Evolutionary conservation across 164 flowering plant species (phyloP).

Genomic region (Berberis vulgaris): DNA sequence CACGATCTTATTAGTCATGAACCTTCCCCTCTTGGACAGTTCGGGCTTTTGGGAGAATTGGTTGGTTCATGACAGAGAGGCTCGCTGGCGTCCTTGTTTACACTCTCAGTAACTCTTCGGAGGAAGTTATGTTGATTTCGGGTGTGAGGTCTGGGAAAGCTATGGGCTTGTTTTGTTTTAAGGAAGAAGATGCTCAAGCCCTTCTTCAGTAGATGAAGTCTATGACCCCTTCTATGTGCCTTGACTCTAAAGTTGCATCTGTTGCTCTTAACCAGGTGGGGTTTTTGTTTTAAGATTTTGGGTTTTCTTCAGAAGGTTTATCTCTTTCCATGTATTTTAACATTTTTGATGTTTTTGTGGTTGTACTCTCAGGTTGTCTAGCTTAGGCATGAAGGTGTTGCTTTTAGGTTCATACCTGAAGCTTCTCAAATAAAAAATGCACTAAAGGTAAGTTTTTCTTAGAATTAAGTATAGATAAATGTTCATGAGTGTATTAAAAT

Average conservation of each 20-base stretch:
- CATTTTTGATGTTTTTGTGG: not conserved
- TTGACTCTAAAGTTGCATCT: slow-evolving; percentile 63
- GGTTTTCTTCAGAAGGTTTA: not conserved
- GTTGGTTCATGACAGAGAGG: too few species aligned
- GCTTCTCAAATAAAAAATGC: slow-evolving; percentile 67
- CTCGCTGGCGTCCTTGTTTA: too few species aligned
- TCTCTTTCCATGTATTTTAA: not conserved
- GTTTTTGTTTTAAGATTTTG: not conserved
- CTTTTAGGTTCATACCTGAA: slow-evolving; percentile 90
- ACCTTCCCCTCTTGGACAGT: too few species aligned
- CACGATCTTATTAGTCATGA: too few species aligned
- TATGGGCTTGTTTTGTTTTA: too few species aligned
- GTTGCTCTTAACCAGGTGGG: slow-evolving; percentile 77
- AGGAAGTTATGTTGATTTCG: too few species aligned
- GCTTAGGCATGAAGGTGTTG: slow-evolving; percentile 70
- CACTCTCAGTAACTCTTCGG: too few species aligned
- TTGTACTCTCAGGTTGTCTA: slow-evolving; percentile 56
- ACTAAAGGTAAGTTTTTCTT: slow-evolving; percentile 35
- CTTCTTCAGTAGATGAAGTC: slow-evolving; percentile 38
- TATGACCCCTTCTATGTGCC: slow-evolving; percentile 56
- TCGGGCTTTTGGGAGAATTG: too few species aligned
- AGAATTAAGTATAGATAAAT: too few species aligned
- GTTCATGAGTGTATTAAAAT: too few species aligned
- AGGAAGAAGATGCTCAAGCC: too few species aligned
- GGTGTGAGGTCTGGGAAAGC: too few species aligned